Base-by-base conservation (phyloP, 805 yeast species). In the Yueomyces sinensis region DNA sequence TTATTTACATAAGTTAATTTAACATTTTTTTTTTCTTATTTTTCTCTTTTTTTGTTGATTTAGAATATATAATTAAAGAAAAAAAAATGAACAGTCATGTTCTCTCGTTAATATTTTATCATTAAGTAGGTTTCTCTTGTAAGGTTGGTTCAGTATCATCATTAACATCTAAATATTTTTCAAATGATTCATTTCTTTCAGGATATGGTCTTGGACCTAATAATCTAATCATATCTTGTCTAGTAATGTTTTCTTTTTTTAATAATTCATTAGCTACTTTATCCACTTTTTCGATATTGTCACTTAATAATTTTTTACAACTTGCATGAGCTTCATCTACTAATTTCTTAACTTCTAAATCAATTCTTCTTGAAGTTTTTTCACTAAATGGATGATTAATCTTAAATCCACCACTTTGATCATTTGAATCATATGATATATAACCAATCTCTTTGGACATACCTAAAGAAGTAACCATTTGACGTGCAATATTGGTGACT, bases 121-220 rank as follows among this genome's bases (percentile, higher is more conserved):
- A n/a, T n/a, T n/a, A n/a, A n/a, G 94, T 82, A 42, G 94, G 94
- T 1, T 84, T 84, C 15, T 25, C 13, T 25, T 11, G 7, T 9
- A 5, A 7, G 5, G n/a, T n/a, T 9, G 15, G 6, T 50, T 80
- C 76, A 46, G 66, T 77, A 15, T 35, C 23, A 24, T 35, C 32
- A 22, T 35, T 33, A 29, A 33, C 30, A 46, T 72, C 82, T 40
- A 87, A 62, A 50, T 87, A 87, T 54, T 82, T 83, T 56, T 84
- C 94, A 58, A 87, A 86, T 1, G 94, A 94, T 47, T 82, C 95
- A 51, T 84, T 86, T 44, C 70, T 76, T 54, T 86, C 95, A 13
- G 82, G 78, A 67, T 80, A 91, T 9, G 95, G 95, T 44, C 99
- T 71, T 55, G 82, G 82, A 3, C 99, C 99, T 31, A 91, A 63